Percentiles rank a stretch among this genome's conserved stretches.
phyloP scores from a whole-genome alignment of 176 grass and related monocot species.

The Chrysopogon serrulatus region DNA sequence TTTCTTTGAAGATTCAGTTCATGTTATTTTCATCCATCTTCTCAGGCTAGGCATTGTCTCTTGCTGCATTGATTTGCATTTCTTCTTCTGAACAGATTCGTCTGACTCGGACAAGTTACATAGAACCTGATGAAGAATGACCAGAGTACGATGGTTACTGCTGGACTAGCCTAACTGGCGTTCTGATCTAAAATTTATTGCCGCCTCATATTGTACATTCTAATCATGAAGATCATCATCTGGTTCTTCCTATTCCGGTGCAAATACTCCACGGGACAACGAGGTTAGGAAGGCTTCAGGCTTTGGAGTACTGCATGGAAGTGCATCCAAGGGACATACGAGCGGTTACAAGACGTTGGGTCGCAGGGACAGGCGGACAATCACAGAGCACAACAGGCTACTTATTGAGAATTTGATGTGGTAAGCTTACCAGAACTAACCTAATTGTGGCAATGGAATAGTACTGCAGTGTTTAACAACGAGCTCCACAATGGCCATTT shows the following conservation, averaged over 20 bases:
- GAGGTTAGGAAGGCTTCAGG: neutral
- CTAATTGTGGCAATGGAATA: neutral
- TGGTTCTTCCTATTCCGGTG: neutral
- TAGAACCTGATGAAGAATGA: conserved; percentile 32
- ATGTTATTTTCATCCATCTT: neutral
- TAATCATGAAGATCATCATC: neutral
- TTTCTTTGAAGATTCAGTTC: no score
- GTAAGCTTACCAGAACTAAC: neutral
- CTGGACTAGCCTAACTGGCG: conserved; percentile 3
- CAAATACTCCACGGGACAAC: neutral
- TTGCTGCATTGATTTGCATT: neutral
- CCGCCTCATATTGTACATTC: neutral
- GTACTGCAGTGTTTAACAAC: conserved; percentile 4
- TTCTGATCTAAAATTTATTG: neutral
- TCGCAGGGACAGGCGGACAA: neutral
- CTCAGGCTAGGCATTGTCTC: neutral
- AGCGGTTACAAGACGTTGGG: neutral
- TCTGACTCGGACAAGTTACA: conserved; percentile 37
- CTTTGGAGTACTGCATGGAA: neutral
- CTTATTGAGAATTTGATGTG: neutral
- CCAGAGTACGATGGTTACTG: neutral
- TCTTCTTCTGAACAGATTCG: conserved; percentile 38
- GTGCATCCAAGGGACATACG: neutral
- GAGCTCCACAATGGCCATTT: conserved; percentile 3
- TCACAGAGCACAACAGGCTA: neutral